Evolutionary conservation across 192 early-diverging fungal genomes (phyloP).

Genomic region (Coemansia sp.): DNA sequence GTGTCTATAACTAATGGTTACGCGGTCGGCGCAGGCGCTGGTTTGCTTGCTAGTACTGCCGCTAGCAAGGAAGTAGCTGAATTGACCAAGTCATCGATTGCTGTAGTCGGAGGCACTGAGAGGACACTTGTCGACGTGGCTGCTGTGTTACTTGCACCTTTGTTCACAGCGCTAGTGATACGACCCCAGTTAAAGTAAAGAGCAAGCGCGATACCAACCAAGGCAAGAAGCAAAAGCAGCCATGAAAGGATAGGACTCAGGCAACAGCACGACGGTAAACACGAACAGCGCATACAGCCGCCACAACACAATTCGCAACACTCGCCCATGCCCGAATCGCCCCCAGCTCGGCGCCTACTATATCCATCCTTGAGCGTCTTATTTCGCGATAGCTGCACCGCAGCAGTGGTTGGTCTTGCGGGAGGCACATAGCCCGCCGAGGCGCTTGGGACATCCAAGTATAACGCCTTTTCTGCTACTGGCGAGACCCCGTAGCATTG

Average conservation of each 20-base stretch:
- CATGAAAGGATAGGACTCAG: slow-evolving; percentile 38
- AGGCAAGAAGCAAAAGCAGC: slow-evolving; percentile 27
- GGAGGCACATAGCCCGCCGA: slow-evolving; percentile 38
- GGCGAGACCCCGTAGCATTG: slow-evolving; percentile 2
- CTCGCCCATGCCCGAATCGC: slow-evolving; percentile 54
- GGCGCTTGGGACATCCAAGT: not conserved
- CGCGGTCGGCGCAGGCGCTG: not conserved
- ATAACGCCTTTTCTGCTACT: not conserved
- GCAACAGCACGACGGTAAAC: slow-evolving; percentile 38
- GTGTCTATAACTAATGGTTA: no score
- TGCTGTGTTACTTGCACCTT: slow-evolving; percentile 1
- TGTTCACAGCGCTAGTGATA: slow-evolving; percentile 29
- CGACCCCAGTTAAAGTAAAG: slow-evolving; percentile 57
- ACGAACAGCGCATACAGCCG: slow-evolving; percentile 42
- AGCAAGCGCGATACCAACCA: slow-evolving; percentile 45
- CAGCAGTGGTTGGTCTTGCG: slow-evolving; percentile 15
- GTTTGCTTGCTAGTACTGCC: not conserved
- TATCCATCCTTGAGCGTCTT: slow-evolving; percentile 52
- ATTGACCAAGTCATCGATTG: not conserved
- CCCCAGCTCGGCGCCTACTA: slow-evolving; percentile 36
- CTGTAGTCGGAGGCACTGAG: not conserved
- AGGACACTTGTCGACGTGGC: not conserved
- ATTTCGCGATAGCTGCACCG: slow-evolving; percentile 34
- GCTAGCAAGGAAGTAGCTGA: not conserved
- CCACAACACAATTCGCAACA: slow-evolving; percentile 55